Base-by-base conservation (phyloP, 2,329 filamentous ascomycete species). In the Biscogniauxia mediterranea region DNA sequence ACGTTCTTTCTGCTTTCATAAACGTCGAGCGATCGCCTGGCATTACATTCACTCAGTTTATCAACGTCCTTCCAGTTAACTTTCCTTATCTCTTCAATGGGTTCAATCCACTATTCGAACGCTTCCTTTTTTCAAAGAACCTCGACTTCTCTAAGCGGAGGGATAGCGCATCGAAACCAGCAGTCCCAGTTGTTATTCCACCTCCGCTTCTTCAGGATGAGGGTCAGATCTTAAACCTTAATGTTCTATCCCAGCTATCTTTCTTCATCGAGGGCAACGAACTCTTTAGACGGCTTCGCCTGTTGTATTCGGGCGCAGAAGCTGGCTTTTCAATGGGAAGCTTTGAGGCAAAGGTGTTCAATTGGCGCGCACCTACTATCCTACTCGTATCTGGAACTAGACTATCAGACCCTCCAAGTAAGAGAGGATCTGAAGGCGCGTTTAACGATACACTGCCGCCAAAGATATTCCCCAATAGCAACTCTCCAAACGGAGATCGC, bases 311-410 rank as follows among this genome's bases (percentile, higher is more conserved):
- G 1, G 90, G 89, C 5, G 86, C 84, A 54, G 83, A 86, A 25
- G 85, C 88, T 13, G 90, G 90, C 5, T 93, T 92, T 74, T 91
- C 88, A 20, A 89, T 92, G 85, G 89, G 89, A 21, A 89, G 87
- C 59, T 92, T 92, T 64, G 88, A 92, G 71, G 83, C 87, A 20
- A 88, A 87, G 67, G 87, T 91, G 2, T 90, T 92, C 76, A 90
- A 92, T 72, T 93, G 90, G 89, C 81, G 85, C 51, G 89, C 89
- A 0, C 90, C 90, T 0, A 91, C 90, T 0, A 84, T 93, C 19
- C 78, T 93, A 11, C 80, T 93, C 1, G 86, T 92, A 1, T 84
- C 85, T 20, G 90, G 90, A 20, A 85, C 82, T 3, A 81, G 88
- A 5, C 78, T 92, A 6, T 73, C 79, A 1, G 77, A 83, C 20